phyloP scores from a whole-genome alignment of 2,329 filamentous ascomycete species.

The Didymella sp. region DNA sequence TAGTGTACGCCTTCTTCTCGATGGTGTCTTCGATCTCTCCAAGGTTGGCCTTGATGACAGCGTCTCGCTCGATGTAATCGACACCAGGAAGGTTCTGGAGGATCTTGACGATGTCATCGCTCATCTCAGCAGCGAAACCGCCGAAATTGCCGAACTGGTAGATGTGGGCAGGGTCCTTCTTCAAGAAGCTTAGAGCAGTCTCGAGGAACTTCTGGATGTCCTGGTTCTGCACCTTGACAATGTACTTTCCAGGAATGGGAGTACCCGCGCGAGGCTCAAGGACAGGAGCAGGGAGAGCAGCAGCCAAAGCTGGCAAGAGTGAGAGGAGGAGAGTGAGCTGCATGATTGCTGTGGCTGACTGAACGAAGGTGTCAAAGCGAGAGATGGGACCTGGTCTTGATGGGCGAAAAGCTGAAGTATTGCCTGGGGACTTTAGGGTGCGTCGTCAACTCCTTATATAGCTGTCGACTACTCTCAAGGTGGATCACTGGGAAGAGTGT shows the following conservation, averaged over 20 bases:
- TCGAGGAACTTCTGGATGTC: conserved; percentile 38
- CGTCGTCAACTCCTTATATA: conserved; percentile 40
- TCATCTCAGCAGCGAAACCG: conserved; percentile 49
- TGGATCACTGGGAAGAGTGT: conserved; percentile 22
- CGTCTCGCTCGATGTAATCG: conserved; percentile 52
- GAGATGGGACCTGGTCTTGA: conserved; percentile 22
- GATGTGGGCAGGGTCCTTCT: conserved; percentile 41
- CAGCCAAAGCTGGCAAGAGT: conserved; percentile 44
- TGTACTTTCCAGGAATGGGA: conserved; percentile 54
- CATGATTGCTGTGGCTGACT: conserved; percentile 43
- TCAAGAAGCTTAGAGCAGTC: conserved; percentile 34
- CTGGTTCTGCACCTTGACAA: conserved; percentile 55
- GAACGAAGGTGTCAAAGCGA: conserved; percentile 27
- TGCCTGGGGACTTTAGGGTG: conserved; percentile 25
- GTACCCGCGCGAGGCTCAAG: conserved; percentile 47
- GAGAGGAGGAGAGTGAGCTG: conserved; percentile 49
- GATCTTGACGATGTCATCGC: conserved; percentile 37
- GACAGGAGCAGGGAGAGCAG: conserved; percentile 50
- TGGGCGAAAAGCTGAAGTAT: conserved; percentile 35
- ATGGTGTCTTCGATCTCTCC: conserved; percentile 25
- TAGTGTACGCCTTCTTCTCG: conserved; percentile 47
- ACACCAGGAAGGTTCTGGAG: conserved; percentile 44
- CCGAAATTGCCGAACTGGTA: conserved; percentile 51
- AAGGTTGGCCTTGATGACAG: conserved; percentile 41
- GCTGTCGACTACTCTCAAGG: conserved; percentile 15